These are phyloP conservation scores for Acer yangbiense DNA, from an alignment of 345 rosid genomes.

Conservation along the genomic window DNA sequence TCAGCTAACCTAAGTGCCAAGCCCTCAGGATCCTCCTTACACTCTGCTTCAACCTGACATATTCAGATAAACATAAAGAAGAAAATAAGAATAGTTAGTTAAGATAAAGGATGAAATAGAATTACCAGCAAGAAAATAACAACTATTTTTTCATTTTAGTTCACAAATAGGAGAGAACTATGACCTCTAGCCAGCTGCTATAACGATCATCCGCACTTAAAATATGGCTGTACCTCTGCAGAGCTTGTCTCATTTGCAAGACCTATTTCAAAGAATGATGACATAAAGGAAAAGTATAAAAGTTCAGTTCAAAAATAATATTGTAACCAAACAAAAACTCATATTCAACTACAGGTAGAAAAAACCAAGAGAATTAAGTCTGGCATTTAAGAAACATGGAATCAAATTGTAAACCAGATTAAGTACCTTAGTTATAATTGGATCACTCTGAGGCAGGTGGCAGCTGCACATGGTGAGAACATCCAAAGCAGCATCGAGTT, in stretches of 20 bases:
- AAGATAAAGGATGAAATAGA: background rate
- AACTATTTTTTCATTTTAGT: slow-evolving; percentile 4
- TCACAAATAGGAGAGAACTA: slow-evolving; percentile 27
- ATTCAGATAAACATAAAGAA: slow-evolving; percentile 16
- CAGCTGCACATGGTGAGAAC: slow-evolving; percentile 98
- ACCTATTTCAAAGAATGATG: slow-evolving; percentile 42
- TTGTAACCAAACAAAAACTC: slow-evolving; percentile 7
- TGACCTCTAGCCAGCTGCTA: slow-evolving; percentile 98
- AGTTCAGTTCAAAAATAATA: background rate
- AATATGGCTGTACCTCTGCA: slow-evolving; percentile 90
- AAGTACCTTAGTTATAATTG: slow-evolving; percentile 65
- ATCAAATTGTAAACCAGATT: slow-evolving; percentile 18
- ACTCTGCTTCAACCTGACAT: slow-evolving; percentile 83
- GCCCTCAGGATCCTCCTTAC: slow-evolving; percentile 95
- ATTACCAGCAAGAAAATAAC: background rate
- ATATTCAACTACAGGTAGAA: slow-evolving; percentile 11
- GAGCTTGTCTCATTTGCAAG: slow-evolving; percentile 79
- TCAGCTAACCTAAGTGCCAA: slow-evolving; percentile 94
- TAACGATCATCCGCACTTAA: slow-evolving; percentile 80
- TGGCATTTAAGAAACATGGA: slow-evolving; percentile 2
- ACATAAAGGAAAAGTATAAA: background rate
- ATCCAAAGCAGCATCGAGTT: slow-evolving; percentile 86
- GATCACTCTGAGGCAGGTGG: slow-evolving; percentile 71
- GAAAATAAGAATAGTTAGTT: slow-evolving; percentile 17
- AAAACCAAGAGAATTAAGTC: slow-evolving; percentile 14